Conservation (phyloP, 163 green algal species). For the Chlorella variabilis region DNA sequence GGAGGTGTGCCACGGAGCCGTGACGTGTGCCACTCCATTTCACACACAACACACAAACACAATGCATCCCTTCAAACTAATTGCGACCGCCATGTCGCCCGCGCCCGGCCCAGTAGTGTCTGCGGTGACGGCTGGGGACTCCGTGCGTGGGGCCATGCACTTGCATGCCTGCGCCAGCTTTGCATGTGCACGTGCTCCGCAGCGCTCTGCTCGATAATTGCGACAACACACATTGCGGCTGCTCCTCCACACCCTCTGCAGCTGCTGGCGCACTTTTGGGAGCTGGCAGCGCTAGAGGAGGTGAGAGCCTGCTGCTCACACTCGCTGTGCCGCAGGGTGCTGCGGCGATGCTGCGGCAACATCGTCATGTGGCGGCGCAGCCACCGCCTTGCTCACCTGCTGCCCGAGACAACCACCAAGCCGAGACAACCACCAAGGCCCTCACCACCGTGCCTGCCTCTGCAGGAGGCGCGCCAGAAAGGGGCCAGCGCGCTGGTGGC, state of each 20-base stretch:
- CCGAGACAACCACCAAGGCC: too few species aligned
- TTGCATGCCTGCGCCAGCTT: not conserved
- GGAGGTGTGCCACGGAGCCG: too few species aligned
- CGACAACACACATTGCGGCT: not conserved
- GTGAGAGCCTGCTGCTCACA: constrained; percentile 34
- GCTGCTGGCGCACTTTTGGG: constrained; percentile 82
- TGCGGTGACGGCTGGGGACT: constrained; percentile 29
- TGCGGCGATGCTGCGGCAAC: too few species aligned
- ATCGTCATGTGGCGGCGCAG: not conserved
- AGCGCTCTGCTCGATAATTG: not conserved
- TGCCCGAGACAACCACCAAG: not conserved
- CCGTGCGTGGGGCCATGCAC: constrained; percentile 16
- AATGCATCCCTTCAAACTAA: too few species aligned
- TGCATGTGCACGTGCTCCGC: too few species aligned
- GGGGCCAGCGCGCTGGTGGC: constrained; percentile 45
- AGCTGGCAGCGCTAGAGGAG: constrained; percentile 72
- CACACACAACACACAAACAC: too few species aligned
- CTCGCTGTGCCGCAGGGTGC: not conserved
- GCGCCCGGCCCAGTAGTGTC: constrained; percentile 11
- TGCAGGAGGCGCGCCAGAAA: constrained; percentile 41
- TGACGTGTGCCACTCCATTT: too few species aligned
- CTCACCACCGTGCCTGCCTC: too few species aligned
- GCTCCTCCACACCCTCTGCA: constrained; percentile 51
- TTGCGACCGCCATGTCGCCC: too few species aligned
- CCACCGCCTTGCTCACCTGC: constrained; percentile 2